Evolutionary conservation across 495 filamentous ascomycete genomes (phyloP).

Genomic region (Penicillium subrubescens): DNA sequence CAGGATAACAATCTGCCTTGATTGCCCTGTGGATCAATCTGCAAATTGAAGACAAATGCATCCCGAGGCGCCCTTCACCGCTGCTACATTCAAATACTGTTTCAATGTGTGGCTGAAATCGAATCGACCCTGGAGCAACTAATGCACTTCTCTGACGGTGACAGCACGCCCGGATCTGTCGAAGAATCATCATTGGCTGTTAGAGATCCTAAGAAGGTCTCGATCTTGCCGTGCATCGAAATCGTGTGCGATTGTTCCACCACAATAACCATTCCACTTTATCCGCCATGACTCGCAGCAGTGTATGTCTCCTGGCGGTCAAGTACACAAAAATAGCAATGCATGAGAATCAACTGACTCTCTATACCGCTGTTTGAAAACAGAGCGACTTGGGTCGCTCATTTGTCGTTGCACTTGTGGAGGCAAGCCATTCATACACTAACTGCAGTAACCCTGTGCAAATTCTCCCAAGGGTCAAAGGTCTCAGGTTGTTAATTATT

Average conservation of each 20-base stretch:
- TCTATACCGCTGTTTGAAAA: conserved; percentile 13
- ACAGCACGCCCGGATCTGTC: not conserved
- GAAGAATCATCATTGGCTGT: conserved; percentile 1
- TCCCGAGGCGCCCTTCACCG: conserved; percentile 20
- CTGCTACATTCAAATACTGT: conserved; percentile 14
- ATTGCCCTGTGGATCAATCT: conserved; percentile 13
- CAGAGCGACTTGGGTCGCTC: not conserved
- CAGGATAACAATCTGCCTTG: conserved; percentile 5
- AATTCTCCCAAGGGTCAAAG: not conserved
- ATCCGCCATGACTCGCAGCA: conserved; percentile 1
- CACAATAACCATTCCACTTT: conserved; percentile 9
- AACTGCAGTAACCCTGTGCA: conserved; percentile 17
- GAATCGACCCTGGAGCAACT: conserved; percentile 7
- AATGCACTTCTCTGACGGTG: not conserved
- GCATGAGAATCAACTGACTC: not conserved
- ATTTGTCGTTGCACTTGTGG: not conserved
- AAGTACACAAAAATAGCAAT: conserved; percentile 2
- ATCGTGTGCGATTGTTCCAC: conserved; percentile 10
- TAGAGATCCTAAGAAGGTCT: not conserved
- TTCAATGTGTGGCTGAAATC: conserved; percentile 8
- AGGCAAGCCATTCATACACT: conserved; percentile 1
- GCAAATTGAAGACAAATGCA: conserved; percentile 7
- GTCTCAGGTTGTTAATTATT: not conserved
- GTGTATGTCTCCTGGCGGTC: conserved; percentile 12
- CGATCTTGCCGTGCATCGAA: conserved; percentile 12